Evolutionary conservation across 371 early-diverging fungal species (phyloP).

Genomic region (Dentiscutata heterogama): DNA sequence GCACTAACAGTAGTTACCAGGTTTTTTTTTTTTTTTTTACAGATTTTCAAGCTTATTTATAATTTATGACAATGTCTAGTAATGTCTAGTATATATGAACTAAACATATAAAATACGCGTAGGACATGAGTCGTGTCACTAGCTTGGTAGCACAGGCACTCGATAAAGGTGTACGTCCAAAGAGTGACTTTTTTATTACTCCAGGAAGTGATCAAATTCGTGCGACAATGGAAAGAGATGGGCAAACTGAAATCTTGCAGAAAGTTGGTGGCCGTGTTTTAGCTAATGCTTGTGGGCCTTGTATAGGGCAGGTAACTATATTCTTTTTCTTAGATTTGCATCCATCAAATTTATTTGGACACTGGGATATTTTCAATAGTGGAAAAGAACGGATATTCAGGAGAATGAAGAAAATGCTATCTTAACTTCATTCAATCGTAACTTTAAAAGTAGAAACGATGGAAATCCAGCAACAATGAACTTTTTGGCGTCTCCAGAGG

Average conservation of each 20-base stretch:
- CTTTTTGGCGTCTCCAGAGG: constrained; percentile 94
- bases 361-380: constrained; percentile 50
- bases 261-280: constrained; percentile 88
- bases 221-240: constrained; percentile 96
- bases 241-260: constrained; percentile 84
- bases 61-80: not conserved
- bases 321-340: not conserved
- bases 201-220: constrained; percentile 98
- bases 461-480: constrained; percentile 94
- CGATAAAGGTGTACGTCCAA: constrained; percentile 80
- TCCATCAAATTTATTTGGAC: too few species aligned
- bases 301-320: constrained; percentile 74
- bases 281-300: constrained; percentile 92
- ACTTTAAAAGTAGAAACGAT: constrained; percentile 96
- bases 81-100: too few species aligned
- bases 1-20: constrained; percentile 97
- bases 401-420: constrained; percentile 86
- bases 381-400: constrained; percentile 85
- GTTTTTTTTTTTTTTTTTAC: not conserved
- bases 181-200: constrained; percentile 89
- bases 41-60: not conserved
- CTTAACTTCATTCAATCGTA: constrained; percentile 96
- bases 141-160: constrained; percentile 87
- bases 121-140: constrained; percentile 94
- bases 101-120: constrained; percentile 47